Percentiles rank a stretch among this genome's conserved stretches.
phyloP scores from a whole-genome alignment of 129 eudicot species.

The Scalesia atractyloides region DNA sequence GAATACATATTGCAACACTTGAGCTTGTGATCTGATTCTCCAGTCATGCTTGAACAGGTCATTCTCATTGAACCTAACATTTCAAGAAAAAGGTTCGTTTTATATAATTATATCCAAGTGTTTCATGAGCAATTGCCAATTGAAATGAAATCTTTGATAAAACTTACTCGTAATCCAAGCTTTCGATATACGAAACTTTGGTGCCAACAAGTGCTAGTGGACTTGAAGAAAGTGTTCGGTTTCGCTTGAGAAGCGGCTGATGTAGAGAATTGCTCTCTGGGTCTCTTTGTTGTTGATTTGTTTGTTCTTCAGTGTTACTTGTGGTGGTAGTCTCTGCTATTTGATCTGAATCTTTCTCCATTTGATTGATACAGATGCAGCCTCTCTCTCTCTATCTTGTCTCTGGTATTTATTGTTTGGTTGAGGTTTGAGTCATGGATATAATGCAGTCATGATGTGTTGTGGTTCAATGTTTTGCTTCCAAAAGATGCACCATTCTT shows the following conservation, averaged over 20 bases:
- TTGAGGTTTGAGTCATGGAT: slow-evolving; percentile 10
- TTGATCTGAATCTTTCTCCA: slow-evolving; percentile 46
- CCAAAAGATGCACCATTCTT: slow-evolving; percentile 24
- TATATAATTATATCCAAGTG: neutral
- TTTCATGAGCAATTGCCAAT: neutral
- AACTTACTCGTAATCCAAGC: slow-evolving; percentile 93
- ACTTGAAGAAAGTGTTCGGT: slow-evolving; percentile 72
- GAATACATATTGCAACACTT: slow-evolving; percentile 84
- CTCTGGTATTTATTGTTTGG: slow-evolving; percentile 6
- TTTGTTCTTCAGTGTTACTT: slow-evolving; percentile 37
- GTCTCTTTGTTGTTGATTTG: slow-evolving; percentile 51
- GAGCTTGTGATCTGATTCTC: slow-evolving; percentile 89
- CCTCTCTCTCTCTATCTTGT: slow-evolving; percentile 7
- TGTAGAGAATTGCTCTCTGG: slow-evolving; percentile 65
- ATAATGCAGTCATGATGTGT: slow-evolving; percentile 23
- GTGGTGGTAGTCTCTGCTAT: slow-evolving; percentile 24
- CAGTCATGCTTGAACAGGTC: slow-evolving; percentile 97
- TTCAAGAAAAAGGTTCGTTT: neutral
- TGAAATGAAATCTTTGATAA: neutral
- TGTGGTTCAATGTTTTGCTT: slow-evolving; percentile 13
- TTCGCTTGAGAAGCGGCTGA: slow-evolving; percentile 70
- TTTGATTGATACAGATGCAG: slow-evolving; percentile 35
- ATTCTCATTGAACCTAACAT: slow-evolving; percentile 86
- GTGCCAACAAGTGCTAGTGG: slow-evolving; percentile 91
- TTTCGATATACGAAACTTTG: slow-evolving; percentile 89